phyloP scores from a whole-genome alignment of 495 filamentous ascomycete species.

The Neurospora sp. region DNA sequence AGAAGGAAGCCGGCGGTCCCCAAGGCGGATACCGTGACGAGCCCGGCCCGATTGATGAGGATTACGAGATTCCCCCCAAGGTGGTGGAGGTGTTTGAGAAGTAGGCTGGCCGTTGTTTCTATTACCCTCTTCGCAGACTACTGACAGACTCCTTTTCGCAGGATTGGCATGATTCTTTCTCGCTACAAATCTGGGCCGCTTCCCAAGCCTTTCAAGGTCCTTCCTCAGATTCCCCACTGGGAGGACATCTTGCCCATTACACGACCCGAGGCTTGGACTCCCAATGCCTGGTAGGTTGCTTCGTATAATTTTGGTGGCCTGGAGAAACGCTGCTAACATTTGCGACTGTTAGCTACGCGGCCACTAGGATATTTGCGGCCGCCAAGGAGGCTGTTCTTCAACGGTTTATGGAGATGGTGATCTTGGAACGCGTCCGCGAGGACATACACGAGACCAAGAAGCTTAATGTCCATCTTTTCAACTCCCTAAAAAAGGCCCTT shows the following conservation, averaged over 20 bases:
- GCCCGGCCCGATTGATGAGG: slow-evolving; percentile 51
- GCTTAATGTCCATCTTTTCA: slow-evolving; percentile 90
- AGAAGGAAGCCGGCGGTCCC: slow-evolving; percentile 63
- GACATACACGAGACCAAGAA: slow-evolving; percentile 73
- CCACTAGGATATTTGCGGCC: slow-evolving; percentile 81
- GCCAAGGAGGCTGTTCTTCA: slow-evolving; percentile 66
- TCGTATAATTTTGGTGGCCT: neutral
- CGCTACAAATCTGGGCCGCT: slow-evolving; percentile 91
- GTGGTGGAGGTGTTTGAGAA: slow-evolving; percentile 90
- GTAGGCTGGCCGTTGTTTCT: slow-evolving; percentile 35
- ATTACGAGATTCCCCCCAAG: slow-evolving; percentile 80
- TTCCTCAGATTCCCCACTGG: slow-evolving; percentile 86
- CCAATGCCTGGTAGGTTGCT: slow-evolving; percentile 43
- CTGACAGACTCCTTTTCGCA: slow-evolving; percentile 16
- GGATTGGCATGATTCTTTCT: slow-evolving; percentile 78
- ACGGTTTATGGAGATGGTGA: slow-evolving; percentile 65
- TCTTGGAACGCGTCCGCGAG: slow-evolving; percentile 81
- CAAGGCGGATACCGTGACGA: slow-evolving; percentile 19
- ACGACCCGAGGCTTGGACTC: slow-evolving; percentile 43
- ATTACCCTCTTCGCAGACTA: slow-evolving; percentile 2
- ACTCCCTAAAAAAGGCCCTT: slow-evolving; percentile 78
- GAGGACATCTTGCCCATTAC: slow-evolving; percentile 51
- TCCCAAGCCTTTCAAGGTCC: slow-evolving; percentile 94
- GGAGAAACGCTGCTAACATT: neutral
- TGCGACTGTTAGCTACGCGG: slow-evolving; percentile 57